phyloP scores from a whole-genome alignment of 108 stramenopile species.

The Pseudonitzschia pungens region DNA sequence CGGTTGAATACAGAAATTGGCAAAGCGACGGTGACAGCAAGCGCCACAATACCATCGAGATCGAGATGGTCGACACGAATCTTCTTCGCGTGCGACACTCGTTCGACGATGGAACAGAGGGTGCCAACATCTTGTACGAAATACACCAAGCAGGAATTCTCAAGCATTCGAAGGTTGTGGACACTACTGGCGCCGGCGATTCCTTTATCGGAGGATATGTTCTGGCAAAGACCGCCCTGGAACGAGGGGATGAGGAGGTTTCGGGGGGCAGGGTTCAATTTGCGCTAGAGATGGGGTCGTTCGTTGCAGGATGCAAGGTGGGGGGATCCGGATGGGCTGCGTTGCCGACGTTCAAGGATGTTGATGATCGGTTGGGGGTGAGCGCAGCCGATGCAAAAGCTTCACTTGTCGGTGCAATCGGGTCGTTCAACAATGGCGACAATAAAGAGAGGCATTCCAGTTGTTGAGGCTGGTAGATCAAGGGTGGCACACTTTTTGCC shows the following conservation, averaged over 20 bases:
- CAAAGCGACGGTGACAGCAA: background rate
- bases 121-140: constrained; percentile 8
- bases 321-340: constrained; percentile 37
- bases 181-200: constrained; percentile 66
- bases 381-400: constrained; percentile 8
- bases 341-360: constrained; percentile 28
- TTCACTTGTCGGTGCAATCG: background rate
- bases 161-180: constrained; percentile 33
- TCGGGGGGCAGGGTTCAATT: constrained; percentile 4
- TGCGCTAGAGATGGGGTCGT: constrained; percentile 38
- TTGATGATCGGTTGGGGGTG: constrained; percentile 5
- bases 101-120: background rate
- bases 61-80: background rate
- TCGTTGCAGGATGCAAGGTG: constrained; percentile 51
- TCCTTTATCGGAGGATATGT: constrained; percentile 61
- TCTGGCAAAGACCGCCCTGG: constrained; percentile 3
- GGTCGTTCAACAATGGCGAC: background rate
- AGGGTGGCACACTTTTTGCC: too few relatives aligned
- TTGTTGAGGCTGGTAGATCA: too few relatives aligned
- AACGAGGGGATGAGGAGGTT: background rate
- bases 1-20: background rate
- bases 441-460: background rate
- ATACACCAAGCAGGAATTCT: constrained; percentile 34
- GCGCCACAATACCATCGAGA: constrained; percentile 6
- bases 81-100: background rate